A percentile compares a stretch with the other conserved stretches of the same genome.
These are phyloP conservation scores for Alternaria dauci DNA, from an alignment of 2,329 filamentous ascomycete genomes.

Conservation along the genomic window DNA sequence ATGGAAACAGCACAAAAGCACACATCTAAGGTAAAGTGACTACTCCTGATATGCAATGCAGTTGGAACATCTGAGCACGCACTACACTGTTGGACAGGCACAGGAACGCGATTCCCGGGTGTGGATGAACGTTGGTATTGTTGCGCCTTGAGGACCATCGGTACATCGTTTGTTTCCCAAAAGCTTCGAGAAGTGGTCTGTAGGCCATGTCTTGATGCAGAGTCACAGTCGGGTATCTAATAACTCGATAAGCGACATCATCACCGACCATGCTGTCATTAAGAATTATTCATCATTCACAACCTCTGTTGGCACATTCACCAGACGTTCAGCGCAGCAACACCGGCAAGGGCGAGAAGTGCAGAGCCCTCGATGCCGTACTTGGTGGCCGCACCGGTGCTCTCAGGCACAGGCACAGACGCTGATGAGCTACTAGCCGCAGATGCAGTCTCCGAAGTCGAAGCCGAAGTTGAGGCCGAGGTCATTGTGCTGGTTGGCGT, in stretches of 20 bases:
- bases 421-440: constrained; percentile 15
- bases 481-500: constrained; percentile 1
- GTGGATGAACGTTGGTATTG: neutral
- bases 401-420: constrained; percentile 22
- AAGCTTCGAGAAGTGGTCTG: neutral
- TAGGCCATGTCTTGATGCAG: neutral
- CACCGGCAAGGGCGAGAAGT: constrained; percentile 33
- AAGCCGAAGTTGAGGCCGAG: constrained; percentile 1
- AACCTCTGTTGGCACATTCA: constrained; percentile 6
- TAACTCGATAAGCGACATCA: neutral
- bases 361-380: constrained; percentile 30
- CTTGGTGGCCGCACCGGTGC: constrained; percentile 33
- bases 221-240: neutral
- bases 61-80: neutral
- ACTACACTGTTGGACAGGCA: neutral
- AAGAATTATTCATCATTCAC: neutral
- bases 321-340: constrained; percentile 30
- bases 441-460: constrained; percentile 9
- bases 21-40: no score
- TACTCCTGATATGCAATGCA: neutral
- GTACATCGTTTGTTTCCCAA: neutral
- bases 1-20: no score
- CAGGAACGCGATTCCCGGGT: neutral
- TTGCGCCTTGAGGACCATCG: neutral
- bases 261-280: neutral